These are phyloP conservation scores for Leptographium galeiforme DNA, from an alignment of 2,329 filamentous ascomycete genomes.

Conservation along the genomic window DNA sequence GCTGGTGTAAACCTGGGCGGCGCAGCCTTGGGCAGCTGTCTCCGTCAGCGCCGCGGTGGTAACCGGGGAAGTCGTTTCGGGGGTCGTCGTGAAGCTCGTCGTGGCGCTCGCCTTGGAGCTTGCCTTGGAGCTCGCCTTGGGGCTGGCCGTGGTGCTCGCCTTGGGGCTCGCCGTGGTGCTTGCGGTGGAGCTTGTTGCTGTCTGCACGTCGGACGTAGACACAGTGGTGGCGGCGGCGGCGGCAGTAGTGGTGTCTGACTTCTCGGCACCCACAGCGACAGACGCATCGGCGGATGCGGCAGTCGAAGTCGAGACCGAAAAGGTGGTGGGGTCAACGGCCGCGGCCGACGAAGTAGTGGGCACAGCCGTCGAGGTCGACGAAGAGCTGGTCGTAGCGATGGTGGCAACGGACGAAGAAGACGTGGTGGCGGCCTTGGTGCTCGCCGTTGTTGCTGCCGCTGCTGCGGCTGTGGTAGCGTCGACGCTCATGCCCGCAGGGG, in stretches of 20 bases:
- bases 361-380: not conserved
- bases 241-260: not conserved
- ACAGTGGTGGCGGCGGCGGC: not conserved
- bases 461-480: not conserved
- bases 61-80: not conserved
- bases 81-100: not conserved
- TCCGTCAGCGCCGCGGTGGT: not conserved
- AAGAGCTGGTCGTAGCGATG: not conserved
- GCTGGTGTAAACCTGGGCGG: not conserved
- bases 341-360: not conserved
- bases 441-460: not conserved
- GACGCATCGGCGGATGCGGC: not conserved
- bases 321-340: not conserved
- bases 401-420: not conserved
- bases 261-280: not conserved
- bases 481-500: not conserved
- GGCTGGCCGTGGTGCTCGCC: not conserved
- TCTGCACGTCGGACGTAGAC: no score
- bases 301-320: not conserved
- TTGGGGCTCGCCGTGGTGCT: not conserved
- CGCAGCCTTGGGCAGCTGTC: not conserved
- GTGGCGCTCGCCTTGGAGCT: not conserved
- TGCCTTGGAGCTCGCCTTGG: no score
- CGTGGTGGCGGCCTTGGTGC: no score
- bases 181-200: no score